phyloP scores from a whole-genome alignment of 371 early-diverging fungal genomes.

The Funneliformis caledonium region DNA sequence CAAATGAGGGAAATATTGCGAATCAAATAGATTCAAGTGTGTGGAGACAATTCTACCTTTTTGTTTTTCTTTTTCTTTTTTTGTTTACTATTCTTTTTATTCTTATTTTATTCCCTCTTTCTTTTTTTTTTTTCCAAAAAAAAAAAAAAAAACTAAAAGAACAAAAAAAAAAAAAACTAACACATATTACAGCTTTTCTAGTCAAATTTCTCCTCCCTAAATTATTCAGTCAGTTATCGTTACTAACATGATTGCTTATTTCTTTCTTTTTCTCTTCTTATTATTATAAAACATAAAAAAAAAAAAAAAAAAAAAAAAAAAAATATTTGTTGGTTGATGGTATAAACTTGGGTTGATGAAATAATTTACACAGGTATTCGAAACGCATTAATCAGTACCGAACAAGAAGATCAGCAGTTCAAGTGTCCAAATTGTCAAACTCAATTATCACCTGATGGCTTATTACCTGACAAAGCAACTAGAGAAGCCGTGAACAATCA shows the following conservation, averaged over 20 bases:
- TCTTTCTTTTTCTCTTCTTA: not conserved
- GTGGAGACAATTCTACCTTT: too few relatives aligned
- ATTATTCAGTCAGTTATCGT: conserved; percentile 12
- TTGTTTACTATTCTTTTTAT: too few relatives aligned
- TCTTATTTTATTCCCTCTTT: too few relatives aligned
- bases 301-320: not conserved
- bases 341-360: conserved; percentile 4
- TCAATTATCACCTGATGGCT: conserved; percentile 30
- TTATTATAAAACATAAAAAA: not conserved
- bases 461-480: conserved; percentile 20
- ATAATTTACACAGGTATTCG: conserved; percentile 38
- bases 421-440: conserved; percentile 34
- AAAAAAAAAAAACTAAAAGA: too few relatives aligned
- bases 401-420: conserved; percentile 37
- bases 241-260: conserved; percentile 27
- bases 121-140: too few relatives aligned
- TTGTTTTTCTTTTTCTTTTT: too few relatives aligned
- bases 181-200: too few relatives aligned
- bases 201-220: too few relatives aligned
- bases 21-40: too few relatives aligned
- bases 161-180: too few relatives aligned
- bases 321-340: not conserved
- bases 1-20: too few relatives aligned
- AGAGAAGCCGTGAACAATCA: conserved; percentile 32
- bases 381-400: conserved; percentile 28